These are phyloP conservation scores for Aquilaria agallochum DNA, from an alignment of 441 rosid genomes.

Conservation along the genomic window DNA sequence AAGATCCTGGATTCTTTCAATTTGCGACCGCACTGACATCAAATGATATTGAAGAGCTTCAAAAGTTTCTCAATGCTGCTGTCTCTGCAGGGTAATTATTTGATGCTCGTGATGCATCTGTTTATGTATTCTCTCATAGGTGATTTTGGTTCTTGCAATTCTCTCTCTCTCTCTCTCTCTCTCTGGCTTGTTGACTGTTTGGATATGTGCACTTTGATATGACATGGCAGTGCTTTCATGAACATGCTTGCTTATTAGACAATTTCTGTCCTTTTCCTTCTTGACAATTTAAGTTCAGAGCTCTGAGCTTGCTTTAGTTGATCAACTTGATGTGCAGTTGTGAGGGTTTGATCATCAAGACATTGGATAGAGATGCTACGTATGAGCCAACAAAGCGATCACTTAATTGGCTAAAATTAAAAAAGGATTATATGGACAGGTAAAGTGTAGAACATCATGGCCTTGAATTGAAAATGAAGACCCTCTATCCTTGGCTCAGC, in stretches of 20 bases:
- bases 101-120: constrained; percentile 3
- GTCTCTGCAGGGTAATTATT: constrained; percentile 70
- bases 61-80: constrained; percentile 79
- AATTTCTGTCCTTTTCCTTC: too few relatives aligned
- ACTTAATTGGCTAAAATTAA: constrained; percentile 84
- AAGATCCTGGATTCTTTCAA: constrained; percentile 77
- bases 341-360: constrained; percentile 96
- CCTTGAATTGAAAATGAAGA: background rate
- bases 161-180: background rate
- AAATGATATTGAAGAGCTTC: constrained; percentile 88
- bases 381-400: constrained; percentile 97
- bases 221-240: too few relatives aligned
- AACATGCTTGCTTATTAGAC: too few relatives aligned
- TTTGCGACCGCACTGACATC: constrained; percentile 87
- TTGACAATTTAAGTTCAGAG: too few relatives aligned
- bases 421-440: constrained; percentile 97
- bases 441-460: constrained; percentile 15
- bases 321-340: constrained; percentile 52
- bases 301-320: too few relatives aligned
- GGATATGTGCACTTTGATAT: too few relatives aligned
- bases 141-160: constrained; percentile 12
- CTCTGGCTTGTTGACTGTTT: too few relatives aligned
- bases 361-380: constrained; percentile 82
- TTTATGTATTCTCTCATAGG: too few relatives aligned
- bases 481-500: background rate